Base-by-base conservation (phyloP, 805 yeast species). In the Candida namnaoensis region DNA sequence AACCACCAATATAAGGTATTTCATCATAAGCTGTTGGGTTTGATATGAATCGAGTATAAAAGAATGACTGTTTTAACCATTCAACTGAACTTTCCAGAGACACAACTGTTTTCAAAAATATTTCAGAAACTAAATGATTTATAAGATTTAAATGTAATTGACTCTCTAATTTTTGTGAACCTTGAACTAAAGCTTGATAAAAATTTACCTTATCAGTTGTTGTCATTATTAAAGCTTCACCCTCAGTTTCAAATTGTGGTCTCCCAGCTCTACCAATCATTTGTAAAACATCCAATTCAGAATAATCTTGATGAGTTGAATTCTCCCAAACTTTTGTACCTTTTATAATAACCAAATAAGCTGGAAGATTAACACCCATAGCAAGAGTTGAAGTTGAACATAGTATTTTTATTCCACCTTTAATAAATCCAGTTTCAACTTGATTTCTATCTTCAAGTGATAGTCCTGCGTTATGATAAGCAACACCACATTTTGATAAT, bases 211-310 rank as follows among this genome's bases (percentile, higher is more conserved):
- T 56, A 5, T 52, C 49, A 1, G 48, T 38, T 11, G 63, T 64
- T 1, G 82, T 76, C 64, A 75, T 59, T 13, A 76, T 65, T 1
- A 75, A 65, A 3, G 76, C 74, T 37, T 64, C 61, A 5, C 69
- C 74, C 32, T 67, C 68, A 4, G 62, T 64, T 48, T 76, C 81
- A 52, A 66, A 75, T 30, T 72, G 78, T 0, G 82, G 81, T 38
- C 82, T 64, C 4, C 84, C 83, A 4, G 83, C 82, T 49, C 83
- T 63, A 4, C 82, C 83, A 54, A 78, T 69, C 84, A 78, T 79
- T 47, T 79, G 83, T 35, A 74, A 54, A 28, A 78, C 58, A 43
- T 77, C 82, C 24, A 76, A 57, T 37, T 72, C 76, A 2, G 78
- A 65, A 51, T 77, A 78, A 44, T 78, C 83, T 32, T 59, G 60